Evolutionary conservation across 2,329 filamentous ascomycete genomes (phyloP), one percentile per base, ranked within the genome.

Genomic region (Tolypocladium sp.): DNA sequence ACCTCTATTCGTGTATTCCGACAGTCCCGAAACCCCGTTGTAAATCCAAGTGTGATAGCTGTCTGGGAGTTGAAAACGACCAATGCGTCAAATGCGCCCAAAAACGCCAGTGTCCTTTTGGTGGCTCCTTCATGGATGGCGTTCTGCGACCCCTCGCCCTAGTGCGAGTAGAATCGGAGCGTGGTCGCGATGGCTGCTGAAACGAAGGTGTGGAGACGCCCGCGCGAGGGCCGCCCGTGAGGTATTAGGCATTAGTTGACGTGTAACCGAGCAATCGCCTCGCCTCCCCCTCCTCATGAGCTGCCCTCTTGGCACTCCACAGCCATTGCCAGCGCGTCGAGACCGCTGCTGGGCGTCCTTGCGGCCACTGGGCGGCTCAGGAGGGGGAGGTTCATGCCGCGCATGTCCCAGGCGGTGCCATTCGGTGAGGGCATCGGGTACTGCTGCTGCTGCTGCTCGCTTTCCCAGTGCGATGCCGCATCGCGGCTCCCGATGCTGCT

Each of bases 241-340:
- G 12, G 5, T 38, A 41, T 55, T 42, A 42, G 54, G 54, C 54
- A 55, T 55, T 42, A 33, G 17, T n/a, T n/a, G 27, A 33, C 27
- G 17, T 51, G 27, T 20, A 12, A n/a, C 10, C 27, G 25, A 33
- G 17, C 46, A 33, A 20, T 10, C 25, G 27, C 25, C 38, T 33
- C 15, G 30, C 15, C 25, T 27, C 25, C 15, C 12, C 37, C 20
- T 15, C 30, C 42, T 58, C 58, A 64, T 42, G 57, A 55, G 57
- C 69, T 66, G 52, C 75, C 75, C 64, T 81, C 78, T 66, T 82
- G 79, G 62, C 78, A 81, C 30, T 79, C 81, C 17, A 82, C 75
- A 27, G 80, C 82, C 73, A 80, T 76, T 54, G 81, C 82, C 25
- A 84, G 71, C 9, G 81, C 77, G 62, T 84, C 81, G 6, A 84